phyloP scores from a whole-genome alignment of 805 yeast genomes.

The Torulaspora microellipsoides region DNA sequence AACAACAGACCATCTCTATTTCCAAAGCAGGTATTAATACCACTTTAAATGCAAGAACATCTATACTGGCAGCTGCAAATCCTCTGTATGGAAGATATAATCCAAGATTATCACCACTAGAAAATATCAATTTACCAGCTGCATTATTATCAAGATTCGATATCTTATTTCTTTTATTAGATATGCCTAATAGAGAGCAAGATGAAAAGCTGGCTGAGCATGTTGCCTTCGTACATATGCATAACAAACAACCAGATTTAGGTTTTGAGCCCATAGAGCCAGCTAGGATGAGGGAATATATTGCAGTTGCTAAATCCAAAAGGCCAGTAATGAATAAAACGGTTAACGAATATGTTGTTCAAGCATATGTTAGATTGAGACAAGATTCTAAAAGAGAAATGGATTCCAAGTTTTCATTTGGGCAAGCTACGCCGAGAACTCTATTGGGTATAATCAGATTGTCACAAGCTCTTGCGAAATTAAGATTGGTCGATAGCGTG shows the following conservation, averaged over 20 bases:
- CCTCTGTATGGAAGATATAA: conserved; percentile 94
- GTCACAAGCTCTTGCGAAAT: conserved; percentile 90
- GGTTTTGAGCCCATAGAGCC: conserved; percentile 75
- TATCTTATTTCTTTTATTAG: conserved; percentile 78
- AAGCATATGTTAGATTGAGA: conserved; percentile 83
- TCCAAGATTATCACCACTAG: conserved; percentile 83
- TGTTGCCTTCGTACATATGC: conserved; percentile 94
- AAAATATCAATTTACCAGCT: conserved; percentile 94
- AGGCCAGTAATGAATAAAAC: conserved; percentile 81
- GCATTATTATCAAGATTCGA: conserved; percentile 95
- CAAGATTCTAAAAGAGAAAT: conserved; percentile 81
- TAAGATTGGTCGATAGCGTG: conserved; percentile 74
- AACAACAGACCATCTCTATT: conserved; percentile 95
- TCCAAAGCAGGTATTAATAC: conserved; percentile 98
- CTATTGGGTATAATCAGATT: conserved; percentile 84
- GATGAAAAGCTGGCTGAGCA: conserved; percentile 89
- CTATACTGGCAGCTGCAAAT: conserved; percentile 97
- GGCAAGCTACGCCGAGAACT: conserved; percentile 95
- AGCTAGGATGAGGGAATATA: conserved; percentile 75
- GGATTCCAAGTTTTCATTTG: conserved; percentile 70
- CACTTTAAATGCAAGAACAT: conserved; percentile 90
- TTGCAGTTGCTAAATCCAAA: conserved; percentile 76
- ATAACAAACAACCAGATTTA: conserved; percentile 76
- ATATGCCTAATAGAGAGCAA: conserved; percentile 69
- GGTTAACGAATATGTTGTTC: conserved; percentile 83